phyloP scores from a whole-genome alignment of 306 rosid species.

The Vigna mungo region DNA sequence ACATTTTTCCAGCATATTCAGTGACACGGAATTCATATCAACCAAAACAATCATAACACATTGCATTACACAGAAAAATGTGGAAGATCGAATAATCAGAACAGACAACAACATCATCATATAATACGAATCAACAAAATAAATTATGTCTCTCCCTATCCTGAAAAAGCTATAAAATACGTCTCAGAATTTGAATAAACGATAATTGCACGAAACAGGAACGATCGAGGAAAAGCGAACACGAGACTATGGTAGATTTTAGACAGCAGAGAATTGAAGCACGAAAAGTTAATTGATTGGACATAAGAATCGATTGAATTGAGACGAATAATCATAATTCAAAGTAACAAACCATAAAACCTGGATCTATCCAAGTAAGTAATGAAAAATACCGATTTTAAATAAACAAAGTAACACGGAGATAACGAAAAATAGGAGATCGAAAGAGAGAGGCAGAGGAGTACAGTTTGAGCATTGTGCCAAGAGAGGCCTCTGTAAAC shows the following conservation, averaged over 20 bases:
- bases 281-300: background rate
- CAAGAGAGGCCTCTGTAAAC: constrained; percentile 83
- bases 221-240: background rate
- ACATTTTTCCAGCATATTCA: background rate
- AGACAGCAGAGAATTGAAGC: background rate
- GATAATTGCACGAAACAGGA: background rate
- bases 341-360: background rate
- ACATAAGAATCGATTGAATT: background rate
- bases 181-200: background rate
- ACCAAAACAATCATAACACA: constrained; percentile 5
- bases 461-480: constrained; percentile 87
- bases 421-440: background rate
- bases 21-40: constrained; percentile 23
- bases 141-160: background rate
- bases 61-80: background rate
- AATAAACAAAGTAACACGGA: background rate
- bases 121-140: background rate
- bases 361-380: constrained; percentile 32
- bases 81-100: background rate
- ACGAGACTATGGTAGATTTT: background rate
- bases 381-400: background rate
- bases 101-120: background rate
- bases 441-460: background rate
- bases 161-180: background rate
- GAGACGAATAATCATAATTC: background rate